Conservation (phyloP, 2,329 filamentous ascomycete genomes). For the Arthrobotrys entomopaga region DNA sequence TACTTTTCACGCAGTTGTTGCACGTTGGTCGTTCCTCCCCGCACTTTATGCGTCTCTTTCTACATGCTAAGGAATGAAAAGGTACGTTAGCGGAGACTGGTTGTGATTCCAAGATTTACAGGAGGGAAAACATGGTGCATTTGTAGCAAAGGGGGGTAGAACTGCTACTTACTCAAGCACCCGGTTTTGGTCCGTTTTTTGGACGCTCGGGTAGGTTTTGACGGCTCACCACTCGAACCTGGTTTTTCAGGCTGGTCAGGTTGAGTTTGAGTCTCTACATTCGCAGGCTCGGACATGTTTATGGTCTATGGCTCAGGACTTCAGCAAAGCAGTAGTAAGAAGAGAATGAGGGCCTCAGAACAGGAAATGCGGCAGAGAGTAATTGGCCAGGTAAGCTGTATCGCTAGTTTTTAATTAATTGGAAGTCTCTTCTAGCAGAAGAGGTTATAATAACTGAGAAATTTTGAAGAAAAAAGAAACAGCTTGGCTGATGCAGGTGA, state of each 20-base stretch:
- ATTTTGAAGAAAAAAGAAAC: conserved; percentile 39
- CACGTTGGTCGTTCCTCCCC: conserved; percentile 87
- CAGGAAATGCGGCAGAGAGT: conserved; percentile 52
- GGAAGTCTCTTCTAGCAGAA: conserved; percentile 29
- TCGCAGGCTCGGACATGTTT: conserved; percentile 82
- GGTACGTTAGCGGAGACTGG: conserved; percentile 16
- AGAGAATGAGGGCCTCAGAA: conserved; percentile 56
- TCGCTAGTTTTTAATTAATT: conserved; percentile 41
- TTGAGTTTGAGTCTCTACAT: conserved; percentile 82
- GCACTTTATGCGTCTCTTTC: conserved; percentile 95
- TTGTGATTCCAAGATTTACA: conserved; percentile 4
- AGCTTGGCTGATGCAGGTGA: conserved; percentile 42
- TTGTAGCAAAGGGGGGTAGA: conserved; percentile 6
- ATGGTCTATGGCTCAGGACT: conserved; percentile 69
- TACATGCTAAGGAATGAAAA: conserved; percentile 72
- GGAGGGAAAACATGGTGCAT: no score
- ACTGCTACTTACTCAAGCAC: conserved; percentile 58
- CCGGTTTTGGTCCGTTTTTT: conserved; percentile 60
- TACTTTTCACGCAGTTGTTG: conserved; percentile 86
- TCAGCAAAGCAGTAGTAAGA: conserved; percentile 57
- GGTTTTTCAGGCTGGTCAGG: conserved; percentile 49
- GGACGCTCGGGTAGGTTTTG: conserved; percentile 56
- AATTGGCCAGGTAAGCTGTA: conserved; percentile 39
- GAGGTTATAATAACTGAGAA: conserved; percentile 32
- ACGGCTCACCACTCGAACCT: conserved; percentile 42